phyloP scores from a whole-genome alignment of 202 grass and related monocot genomes.

The Schoenoplectus tabernaemontani region DNA sequence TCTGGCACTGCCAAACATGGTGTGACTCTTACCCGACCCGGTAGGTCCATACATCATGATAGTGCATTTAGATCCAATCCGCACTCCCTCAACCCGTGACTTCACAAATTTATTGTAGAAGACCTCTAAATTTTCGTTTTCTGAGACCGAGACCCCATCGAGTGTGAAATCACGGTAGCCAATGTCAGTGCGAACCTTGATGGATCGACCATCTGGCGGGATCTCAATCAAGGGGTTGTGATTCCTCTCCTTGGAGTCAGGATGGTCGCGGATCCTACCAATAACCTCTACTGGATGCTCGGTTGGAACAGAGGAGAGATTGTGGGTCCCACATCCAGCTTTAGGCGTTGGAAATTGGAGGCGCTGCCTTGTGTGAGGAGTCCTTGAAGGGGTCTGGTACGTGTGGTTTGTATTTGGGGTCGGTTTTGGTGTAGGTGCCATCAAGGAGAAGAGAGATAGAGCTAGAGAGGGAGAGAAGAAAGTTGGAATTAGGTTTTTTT shows the following conservation, averaged over 20 bases:
- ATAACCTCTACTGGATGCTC: constrained; percentile 94
- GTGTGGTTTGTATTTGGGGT: background rate
- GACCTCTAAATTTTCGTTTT: constrained; percentile 51
- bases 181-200: constrained; percentile 56
- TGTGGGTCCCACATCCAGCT: constrained; percentile 16
- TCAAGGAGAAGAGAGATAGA: constrained; percentile 24
- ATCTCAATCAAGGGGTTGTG: constrained; percentile 48
- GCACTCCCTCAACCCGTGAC: constrained; percentile 52
- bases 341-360: constrained; percentile 56
- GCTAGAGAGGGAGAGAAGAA: background rate
- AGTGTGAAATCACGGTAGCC: constrained; percentile 91
- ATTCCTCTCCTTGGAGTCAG: constrained; percentile 24
- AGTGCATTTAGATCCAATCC: constrained; percentile 74
- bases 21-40: constrained; percentile 75
- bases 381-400: constrained; percentile 34
- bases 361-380: constrained; percentile 65
- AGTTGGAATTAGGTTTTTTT: background rate
- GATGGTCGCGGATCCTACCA: constrained; percentile 59
- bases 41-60: constrained; percentile 96
- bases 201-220: constrained; percentile 28
- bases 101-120: constrained; percentile 80
- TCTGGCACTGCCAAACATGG: constrained; percentile 73
- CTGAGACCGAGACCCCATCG: constrained; percentile 68
- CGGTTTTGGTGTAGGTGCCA: constrained; percentile 68
- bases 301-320: constrained; percentile 15